These are phyloP conservation scores for Phytopythium cucurbitacearum DNA, from an alignment of 352 stramenopile genomes.

Conservation along the genomic window DNA sequence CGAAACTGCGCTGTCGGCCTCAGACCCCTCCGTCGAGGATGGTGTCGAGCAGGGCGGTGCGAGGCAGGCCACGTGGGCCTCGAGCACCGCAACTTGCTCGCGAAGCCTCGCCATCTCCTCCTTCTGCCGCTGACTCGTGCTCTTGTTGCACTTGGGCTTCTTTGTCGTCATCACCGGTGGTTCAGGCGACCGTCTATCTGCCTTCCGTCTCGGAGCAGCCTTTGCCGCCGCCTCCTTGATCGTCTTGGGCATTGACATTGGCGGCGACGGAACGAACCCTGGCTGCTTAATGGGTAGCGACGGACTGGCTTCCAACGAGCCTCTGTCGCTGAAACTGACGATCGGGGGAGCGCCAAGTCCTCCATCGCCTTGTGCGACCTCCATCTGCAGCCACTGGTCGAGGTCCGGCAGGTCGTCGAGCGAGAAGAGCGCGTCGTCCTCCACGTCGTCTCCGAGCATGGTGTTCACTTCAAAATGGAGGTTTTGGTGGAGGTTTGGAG, in stretches of 20 bases:
- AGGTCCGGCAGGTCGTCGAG: background rate
- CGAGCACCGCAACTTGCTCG: constrained; percentile 11
- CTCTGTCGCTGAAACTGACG: background rate
- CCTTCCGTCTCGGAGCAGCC: too few relatives aligned
- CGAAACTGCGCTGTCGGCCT: too few relatives aligned
- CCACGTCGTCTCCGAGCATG: background rate
- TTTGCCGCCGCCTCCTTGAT: background rate
- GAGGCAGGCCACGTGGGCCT: background rate
- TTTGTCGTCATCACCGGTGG: constrained; percentile 2
- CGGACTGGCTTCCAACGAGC: background rate
- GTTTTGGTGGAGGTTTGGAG: too few relatives aligned
- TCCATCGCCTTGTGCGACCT: background rate
- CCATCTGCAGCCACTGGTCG: background rate
- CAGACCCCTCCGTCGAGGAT: too few relatives aligned
- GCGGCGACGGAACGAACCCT: background rate
- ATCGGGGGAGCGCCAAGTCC: background rate
- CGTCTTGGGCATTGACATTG: background rate
- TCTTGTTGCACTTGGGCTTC: constrained; percentile 24
- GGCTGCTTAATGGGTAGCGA: background rate
- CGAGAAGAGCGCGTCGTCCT: background rate
- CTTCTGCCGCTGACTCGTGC: constrained; percentile 27
- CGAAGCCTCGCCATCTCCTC: constrained; percentile 21
- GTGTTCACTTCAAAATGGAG: background rate
- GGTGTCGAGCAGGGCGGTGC: too few relatives aligned
- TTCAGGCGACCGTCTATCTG: background rate